Base-by-base conservation (phyloP, 1,284 basidiomycete species). In the Moesziomyces sp. region DNA sequence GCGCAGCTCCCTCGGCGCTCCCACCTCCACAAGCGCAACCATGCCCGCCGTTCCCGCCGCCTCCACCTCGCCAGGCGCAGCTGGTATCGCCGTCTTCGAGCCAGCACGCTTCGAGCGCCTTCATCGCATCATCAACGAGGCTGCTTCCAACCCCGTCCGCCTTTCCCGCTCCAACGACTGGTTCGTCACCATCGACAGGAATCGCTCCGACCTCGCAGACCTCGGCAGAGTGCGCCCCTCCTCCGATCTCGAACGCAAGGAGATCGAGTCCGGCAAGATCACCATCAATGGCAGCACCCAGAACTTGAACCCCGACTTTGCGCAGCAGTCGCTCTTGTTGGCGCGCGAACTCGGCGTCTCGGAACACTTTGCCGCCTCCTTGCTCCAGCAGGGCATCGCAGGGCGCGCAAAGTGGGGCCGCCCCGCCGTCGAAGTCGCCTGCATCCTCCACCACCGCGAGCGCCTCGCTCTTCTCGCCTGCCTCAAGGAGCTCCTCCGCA, bases 331-430 rank as follows among this genome's bases (percentile, higher is more conserved):
- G 52, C 68, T 82, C 6, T 52, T 80, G 23, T 72, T 84, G 18
- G 63, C 82, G 8, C 73, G 74, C 28, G 69, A 79, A 49, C 64
- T 83, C 4, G 24, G 57, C 26, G 73, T 83, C 35, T 83, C 82
- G 24, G 82, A 83, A 52, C 64, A 66, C 44, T 83, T 77, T 54
- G 80, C 81, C 16, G 83, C 83, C 10, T 83, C 80, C 5, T 73
- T 84, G 24, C 64, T 84, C 13, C 80, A 83, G 45, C 82, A 76
- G 24, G 81, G 78, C 45, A 63, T 82, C n/a, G 62, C 68, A 0
- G 72, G 71, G 3, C 52, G 78, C 18, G 70, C 79, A 18, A 77
- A 76, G 24, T 84, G 78, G 78, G 76, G 65, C 21, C 76, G 83
- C 26, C 46, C 73, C 10, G 76, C 79, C 5, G 58, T 77, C 44